Evolutionary conservation across 129 eudicot species (phyloP).

Genomic region (Flaveria bidentis): DNA sequence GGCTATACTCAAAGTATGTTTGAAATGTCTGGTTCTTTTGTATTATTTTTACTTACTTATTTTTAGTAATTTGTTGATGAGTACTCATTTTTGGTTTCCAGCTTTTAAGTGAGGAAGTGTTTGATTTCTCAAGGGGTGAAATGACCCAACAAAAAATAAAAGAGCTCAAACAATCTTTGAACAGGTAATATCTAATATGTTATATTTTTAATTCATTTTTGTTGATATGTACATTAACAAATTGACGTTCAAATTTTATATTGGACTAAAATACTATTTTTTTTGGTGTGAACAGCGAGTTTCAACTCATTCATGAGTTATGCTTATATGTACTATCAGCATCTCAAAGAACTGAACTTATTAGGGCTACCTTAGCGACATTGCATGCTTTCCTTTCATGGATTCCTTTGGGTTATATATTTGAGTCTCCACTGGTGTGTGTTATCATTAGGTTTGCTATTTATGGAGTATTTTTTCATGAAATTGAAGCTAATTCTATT

Average conservation of each 20-base stretch:
- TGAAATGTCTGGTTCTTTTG: not conserved
- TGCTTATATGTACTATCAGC: constrained; percentile 96
- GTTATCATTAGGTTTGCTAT: not conserved
- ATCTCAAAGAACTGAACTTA: constrained; percentile 93
- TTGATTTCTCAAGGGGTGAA: constrained; percentile 99
- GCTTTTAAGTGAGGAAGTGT: constrained; percentile 98
- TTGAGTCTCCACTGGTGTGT: constrained; percentile 95
- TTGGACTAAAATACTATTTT: constrained; percentile 26
- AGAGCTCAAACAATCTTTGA: constrained; percentile 92
- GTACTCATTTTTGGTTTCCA: constrained; percentile 23
- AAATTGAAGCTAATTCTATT: constrained; percentile 12
- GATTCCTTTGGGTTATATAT: constrained; percentile 98
- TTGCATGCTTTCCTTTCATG: constrained; percentile 99
- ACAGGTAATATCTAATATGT: constrained; percentile 49
- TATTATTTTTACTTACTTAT: not conserved
- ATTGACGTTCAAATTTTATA: not conserved
- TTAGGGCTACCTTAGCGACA: constrained; percentile 91
- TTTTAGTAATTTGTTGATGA: not conserved
- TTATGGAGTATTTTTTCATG: constrained; percentile 11
- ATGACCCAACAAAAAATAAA: constrained; percentile 98
- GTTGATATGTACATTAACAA: not conserved
- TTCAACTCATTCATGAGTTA: constrained; percentile 97
- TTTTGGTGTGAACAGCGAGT: constrained; percentile 60
- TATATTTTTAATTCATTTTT: not conserved
- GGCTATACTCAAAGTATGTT: constrained; percentile 86